Base-by-base conservation (phyloP, 1,284 basidiomycete genomes). In the Sporisorium reilianum region DNA sequence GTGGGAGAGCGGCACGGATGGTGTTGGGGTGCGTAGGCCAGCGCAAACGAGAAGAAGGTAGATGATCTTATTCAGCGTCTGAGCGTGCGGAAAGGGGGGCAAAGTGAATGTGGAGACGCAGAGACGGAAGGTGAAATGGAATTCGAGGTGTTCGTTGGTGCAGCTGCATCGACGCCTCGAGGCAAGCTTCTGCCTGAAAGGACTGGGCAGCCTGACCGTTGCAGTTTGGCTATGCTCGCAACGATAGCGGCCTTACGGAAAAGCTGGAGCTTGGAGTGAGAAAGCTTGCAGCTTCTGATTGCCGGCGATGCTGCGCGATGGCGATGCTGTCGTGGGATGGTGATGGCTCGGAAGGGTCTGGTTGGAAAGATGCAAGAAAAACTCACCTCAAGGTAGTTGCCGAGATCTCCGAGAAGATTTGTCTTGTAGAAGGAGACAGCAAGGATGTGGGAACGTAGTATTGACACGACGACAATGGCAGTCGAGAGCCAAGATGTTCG, bases 371-470 rank as follows among this genome's bases (percentile, higher is more conserved):
- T 38, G 54, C 20, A 20, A n/a, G 10, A 32, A 42, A 8, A 4
- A 66, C 64, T 60, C 52, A 66, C 64, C 64, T 66, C 56, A 66
- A 23, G 16, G 10, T 38, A 36, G 26, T 38, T 59, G 57, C 56
- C 57, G 42, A 42, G n/a, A 16, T 28, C 18, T n/a, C 23, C 34
- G 5, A 46, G 26, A 30, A 48, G 34, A 26, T 16, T 36, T 26
- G 12, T 38, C 40, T 25, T 26, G 22, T 40, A 14, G 34, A 14
- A 38, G n/a, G 36, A 38, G 9, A 18, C 36, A 5, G 14, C 25
- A 22, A 34, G n/a, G n/a, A n/a, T n/a, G 42, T 30, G 14, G 41
- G 22, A 30, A 20, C 8, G 46, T 34, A 20, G 32, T 30, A 18
- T n/a, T 23, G 16, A 23, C 11, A 40, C 26, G 16, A 42, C 3